Conservation (phyloP, 1,284 basidiomycete species). For the Dichomitus squalens region DNA sequence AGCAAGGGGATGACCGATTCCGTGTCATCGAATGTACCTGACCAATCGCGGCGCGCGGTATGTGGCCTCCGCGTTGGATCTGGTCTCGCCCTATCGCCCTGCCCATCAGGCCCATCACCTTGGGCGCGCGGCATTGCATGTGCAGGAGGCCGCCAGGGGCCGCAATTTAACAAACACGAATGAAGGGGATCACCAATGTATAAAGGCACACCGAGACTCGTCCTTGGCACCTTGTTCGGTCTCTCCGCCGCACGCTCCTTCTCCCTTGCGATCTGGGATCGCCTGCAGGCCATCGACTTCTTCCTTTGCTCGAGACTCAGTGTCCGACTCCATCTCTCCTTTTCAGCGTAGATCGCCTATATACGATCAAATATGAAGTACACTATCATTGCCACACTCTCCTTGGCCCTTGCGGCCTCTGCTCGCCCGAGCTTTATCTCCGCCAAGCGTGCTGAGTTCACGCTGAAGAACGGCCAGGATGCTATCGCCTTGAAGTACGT, state of each 20-base stretch:
- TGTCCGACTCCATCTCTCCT: conserved; percentile 22
- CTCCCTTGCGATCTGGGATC: conserved; percentile 29
- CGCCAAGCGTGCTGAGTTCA: conserved; percentile 36
- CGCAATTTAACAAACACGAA: neutral
- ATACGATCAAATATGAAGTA: conserved; percentile 33
- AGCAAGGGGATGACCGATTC: neutral
- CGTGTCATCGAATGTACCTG: no score
- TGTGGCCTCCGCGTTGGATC: neutral
- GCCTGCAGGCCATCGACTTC: conserved; percentile 23
- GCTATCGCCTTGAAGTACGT: conserved; percentile 57
- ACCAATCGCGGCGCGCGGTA: no score
- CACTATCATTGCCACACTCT: conserved; percentile 22
- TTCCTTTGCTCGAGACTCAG: conserved; percentile 23
- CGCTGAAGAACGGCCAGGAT: conserved; percentile 53
- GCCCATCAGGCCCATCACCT: conserved; percentile 12
- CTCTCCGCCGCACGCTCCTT: conserved; percentile 10
- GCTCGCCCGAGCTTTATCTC: conserved; percentile 41
- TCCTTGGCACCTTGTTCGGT: conserved; percentile 17
- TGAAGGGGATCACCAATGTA: no score
- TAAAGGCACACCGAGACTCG: conserved; percentile 3
- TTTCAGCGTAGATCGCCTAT: conserved; percentile 22
- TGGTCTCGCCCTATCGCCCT: neutral
- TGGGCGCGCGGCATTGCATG: conserved; percentile 1
- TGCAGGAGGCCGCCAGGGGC: neutral
- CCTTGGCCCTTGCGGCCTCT: conserved; percentile 39